These are phyloP conservation scores for Tricholoma sp. DNA, from an alignment of 768 basidiomycete species.

Conservation along the genomic window DNA sequence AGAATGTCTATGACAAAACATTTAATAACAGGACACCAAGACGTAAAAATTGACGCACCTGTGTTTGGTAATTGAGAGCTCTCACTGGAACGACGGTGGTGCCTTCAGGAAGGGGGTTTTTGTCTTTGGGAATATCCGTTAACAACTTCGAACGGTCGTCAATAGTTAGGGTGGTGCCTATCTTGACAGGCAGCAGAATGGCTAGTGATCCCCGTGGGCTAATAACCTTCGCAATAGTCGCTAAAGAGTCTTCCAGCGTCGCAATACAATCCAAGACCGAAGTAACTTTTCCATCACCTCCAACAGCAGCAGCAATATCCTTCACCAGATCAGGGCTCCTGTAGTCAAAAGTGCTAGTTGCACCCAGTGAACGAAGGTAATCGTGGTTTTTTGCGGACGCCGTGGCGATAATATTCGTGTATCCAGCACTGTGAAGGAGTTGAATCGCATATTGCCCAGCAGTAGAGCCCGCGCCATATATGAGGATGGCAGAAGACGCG, in stretches of 20 bases:
- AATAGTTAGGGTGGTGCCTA: constrained; percentile 33
- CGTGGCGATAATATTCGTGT: constrained; percentile 33
- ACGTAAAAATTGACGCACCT: constrained; percentile 23
- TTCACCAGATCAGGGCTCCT: constrained; percentile 21
- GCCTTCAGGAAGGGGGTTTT: constrained; percentile 32
- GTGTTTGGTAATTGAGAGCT: constrained; percentile 33
- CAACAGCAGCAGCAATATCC: constrained; percentile 24
- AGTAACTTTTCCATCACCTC: constrained; percentile 21
- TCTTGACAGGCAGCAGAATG: constrained; percentile 42
- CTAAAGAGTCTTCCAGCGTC: constrained; percentile 26
- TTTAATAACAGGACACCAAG: not conserved
- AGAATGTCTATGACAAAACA: constrained; percentile 26
- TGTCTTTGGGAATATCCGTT: constrained; percentile 28
- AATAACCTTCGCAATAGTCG: constrained; percentile 31
- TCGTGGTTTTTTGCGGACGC: constrained; percentile 26
- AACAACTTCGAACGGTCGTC: constrained; percentile 23
- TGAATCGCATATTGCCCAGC: constrained; percentile 31
- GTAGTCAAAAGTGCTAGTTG: constrained; percentile 32
- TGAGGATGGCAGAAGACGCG: constrained; percentile 28
- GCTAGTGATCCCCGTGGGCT: constrained; percentile 35
- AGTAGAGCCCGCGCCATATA: constrained; percentile 38
- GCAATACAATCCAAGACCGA: constrained; percentile 31
- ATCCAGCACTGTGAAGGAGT: constrained; percentile 33
- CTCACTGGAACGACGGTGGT: constrained; percentile 33
- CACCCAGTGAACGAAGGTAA: constrained; percentile 27